phyloP scores from a whole-genome alignment of 768 basidiomycete species.

The Crucibulum laeve region DNA sequence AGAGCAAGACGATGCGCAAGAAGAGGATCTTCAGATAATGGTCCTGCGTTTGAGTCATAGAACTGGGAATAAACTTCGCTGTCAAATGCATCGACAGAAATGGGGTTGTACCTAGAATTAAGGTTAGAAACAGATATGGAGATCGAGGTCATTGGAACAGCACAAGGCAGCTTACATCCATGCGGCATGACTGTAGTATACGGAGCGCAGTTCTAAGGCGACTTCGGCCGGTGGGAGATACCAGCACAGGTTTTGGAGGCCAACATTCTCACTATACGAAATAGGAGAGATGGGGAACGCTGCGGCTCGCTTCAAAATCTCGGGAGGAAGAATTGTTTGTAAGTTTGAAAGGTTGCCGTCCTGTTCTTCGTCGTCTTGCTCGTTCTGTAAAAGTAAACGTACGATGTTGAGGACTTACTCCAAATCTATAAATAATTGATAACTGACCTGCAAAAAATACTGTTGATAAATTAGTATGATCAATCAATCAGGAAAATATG shows the following conservation, averaged over 20 bases:
- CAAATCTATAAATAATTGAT: conserved; percentile 1
- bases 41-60: conserved; percentile 40
- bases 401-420: neutral
- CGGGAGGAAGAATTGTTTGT: conserved; percentile 52
- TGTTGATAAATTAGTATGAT: conserved; percentile 21
- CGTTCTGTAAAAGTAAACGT: conserved; percentile 42
- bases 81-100: conserved; percentile 56
- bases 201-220: conserved; percentile 56
- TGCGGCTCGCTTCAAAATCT: conserved; percentile 60
- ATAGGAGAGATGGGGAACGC: conserved; percentile 57
- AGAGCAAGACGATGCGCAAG: conserved; percentile 59
- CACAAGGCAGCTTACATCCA: conserved; percentile 54
- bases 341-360: conserved; percentile 44
- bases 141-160: conserved; percentile 4
- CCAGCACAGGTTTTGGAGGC: conserved; percentile 58
- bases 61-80: conserved; percentile 56
- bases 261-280: conserved; percentile 37
- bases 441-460: conserved; percentile 73
- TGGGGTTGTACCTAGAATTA: conserved; percentile 60
- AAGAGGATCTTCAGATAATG: conserved; percentile 46
- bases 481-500: conserved; percentile 5
- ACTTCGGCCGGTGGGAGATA: conserved; percentile 61
- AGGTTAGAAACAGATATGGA: conserved; percentile 2
- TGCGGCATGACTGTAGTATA: conserved; percentile 61
- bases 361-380: conserved; percentile 52